Conservation (phyloP, 306 rosid genomes). For the Adenanthera pavonina region DNA sequence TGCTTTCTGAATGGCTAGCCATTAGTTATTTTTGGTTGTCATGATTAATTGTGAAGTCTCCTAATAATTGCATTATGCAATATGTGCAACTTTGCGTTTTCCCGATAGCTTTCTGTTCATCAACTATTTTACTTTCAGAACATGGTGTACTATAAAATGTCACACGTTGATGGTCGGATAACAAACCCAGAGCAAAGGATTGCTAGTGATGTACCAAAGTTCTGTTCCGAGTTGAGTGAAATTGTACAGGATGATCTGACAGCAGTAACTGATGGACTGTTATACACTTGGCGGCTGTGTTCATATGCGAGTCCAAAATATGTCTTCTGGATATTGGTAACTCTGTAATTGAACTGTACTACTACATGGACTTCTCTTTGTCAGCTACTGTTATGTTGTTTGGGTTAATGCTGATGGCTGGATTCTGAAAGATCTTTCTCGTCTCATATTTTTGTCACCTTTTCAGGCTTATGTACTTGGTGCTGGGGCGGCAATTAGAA, state of each 20-base stretch:
- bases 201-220: conserved; percentile 93
- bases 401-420: conserved; percentile 36
- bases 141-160: conserved; percentile 93
- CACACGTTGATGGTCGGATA: conserved; percentile 97
- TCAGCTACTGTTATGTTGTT: conserved; percentile 27
- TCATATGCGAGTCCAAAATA: conserved; percentile 99
- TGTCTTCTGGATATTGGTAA: conserved; percentile 97
- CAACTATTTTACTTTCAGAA: conserved; percentile 67
- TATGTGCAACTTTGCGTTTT: conserved; percentile 13
- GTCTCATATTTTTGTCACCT: conserved; percentile 29
- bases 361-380: conserved; percentile 23
- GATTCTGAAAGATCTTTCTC: conserved; percentile 22
- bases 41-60: conserved; percentile 5
- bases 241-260: conserved; percentile 93
- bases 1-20: conserved; percentile 24
- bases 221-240: conserved; percentile 98
- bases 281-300: conserved; percentile 94
- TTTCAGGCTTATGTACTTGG: conserved; percentile 90
- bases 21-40: conserved; percentile 34
- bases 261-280: conserved; percentile 90
- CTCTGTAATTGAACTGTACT: conserved; percentile 35
- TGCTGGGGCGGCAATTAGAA: conserved; percentile 83
- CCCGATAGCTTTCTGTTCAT: conserved; percentile 32
- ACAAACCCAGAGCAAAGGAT: conserved; percentile 95
- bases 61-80: conserved; percentile 24